Evolutionary conservation across 768 basidiomycete species (phyloP), one percentile per base, ranked within the genome.

Genomic region (Pulveroboletus ravenelii): DNA sequence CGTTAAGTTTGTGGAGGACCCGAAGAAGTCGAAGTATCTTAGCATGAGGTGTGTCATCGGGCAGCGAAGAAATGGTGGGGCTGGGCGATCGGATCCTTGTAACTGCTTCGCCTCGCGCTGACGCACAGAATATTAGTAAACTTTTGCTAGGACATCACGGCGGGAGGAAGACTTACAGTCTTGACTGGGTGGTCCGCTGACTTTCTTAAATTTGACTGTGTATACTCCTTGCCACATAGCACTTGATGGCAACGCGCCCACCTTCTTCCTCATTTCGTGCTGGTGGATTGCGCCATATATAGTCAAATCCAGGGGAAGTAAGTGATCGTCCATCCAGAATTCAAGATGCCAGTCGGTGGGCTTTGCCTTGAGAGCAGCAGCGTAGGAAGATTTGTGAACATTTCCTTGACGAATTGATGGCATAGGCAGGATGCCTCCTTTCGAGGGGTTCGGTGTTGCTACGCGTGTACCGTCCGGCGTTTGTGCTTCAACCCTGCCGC

Each of bases 251-350:
- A 82, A 62, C 15, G 79, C 69, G 3, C 82, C 80, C 4, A 78
- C 71, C 65, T 87, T 82, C 74, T 89, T 88, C 52, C 87, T 78
- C 67, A 81, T 79, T 65, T 93, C 89, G 60, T 91, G 87, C 60
- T 93, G 90, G 64, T 98, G 93, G 41, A 96, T 88, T 0, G 93
- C 95, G 8, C 96, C 96, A 62, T 96, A 99, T 45, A 99, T 86
- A 0, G 96, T 99, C 48, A 94, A 75, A 65, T 94, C 89, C 51
- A 94, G 69, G 0, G 89, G 87, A 15, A 98, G 72, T 18, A 81
- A 70, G 41, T 90, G 85, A 53, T 93, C 93, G 62, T 91, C 91
- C 82, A 97, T 88, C 9, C 81, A 87, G 70, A 99, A 98, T 68
- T 96, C 88, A 45, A 98, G 81, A 66, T 99, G 94, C 92, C 93